Evolutionary conservation across 257 asterid species (phyloP).

Genomic region (Nicotiana paniculata): DNA sequence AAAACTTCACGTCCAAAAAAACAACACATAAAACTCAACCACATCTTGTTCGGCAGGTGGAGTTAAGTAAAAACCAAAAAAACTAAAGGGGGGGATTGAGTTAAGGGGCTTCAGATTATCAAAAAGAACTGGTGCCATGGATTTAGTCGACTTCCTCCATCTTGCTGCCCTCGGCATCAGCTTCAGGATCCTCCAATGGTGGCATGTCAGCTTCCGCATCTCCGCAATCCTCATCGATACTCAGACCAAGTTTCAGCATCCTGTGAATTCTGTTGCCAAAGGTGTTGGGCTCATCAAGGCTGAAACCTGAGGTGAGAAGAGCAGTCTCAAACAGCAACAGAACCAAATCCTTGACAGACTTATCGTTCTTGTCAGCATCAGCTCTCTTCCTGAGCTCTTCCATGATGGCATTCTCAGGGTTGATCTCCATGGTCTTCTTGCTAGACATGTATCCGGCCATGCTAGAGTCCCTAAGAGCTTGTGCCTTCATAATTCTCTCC

Average conservation of each 20-base stretch:
- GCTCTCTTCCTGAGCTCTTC: constrained; percentile 73
- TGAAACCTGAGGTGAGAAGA: constrained; percentile 56
- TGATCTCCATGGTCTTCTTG: constrained; percentile 73
- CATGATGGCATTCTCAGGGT: constrained; percentile 62
- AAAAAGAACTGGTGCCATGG: neutral
- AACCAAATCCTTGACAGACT: constrained; percentile 62
- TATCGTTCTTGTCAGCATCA: constrained; percentile 62
- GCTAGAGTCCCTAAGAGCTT: constrained; percentile 62
- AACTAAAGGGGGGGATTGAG: neutral
- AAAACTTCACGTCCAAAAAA: neutral
- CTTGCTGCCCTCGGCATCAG: constrained; percentile 56
- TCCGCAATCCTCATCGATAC: constrained; percentile 57
- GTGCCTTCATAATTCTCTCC: constrained; percentile 72
- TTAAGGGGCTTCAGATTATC: neutral
- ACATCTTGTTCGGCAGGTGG: neutral
- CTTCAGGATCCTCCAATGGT: constrained; percentile 53
- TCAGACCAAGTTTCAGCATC: constrained; percentile 63
- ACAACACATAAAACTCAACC: neutral
- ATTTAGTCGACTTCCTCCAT: constrained; percentile 63
- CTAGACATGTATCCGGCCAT: constrained; percentile 72
- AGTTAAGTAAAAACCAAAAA: neutral
- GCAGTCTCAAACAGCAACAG: constrained; percentile 57
- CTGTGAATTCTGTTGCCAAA: constrained; percentile 70
- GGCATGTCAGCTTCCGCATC: constrained; percentile 60
- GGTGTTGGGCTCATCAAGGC: constrained; percentile 65